Conservation (phyloP, 345 rosid species). For the Sonneratia alba region DNA sequence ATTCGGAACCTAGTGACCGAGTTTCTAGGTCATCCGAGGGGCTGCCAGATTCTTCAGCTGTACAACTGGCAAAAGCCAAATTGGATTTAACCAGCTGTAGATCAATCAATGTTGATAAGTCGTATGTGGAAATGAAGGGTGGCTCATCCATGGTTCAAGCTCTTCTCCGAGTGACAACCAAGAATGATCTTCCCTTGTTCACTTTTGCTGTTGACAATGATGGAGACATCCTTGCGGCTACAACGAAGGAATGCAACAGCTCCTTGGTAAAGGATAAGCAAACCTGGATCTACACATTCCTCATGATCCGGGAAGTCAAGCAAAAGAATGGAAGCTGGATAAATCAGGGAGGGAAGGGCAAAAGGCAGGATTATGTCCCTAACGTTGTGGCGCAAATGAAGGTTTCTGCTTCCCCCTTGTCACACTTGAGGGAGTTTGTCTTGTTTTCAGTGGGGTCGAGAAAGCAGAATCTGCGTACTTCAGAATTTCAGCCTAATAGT, state of each 20-base stretch:
- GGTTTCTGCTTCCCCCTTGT: too few species aligned
- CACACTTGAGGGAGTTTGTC: too few species aligned
- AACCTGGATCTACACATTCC: constrained; percentile 63
- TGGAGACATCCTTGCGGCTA: constrained; percentile 66
- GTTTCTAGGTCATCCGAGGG: constrained; percentile 21
- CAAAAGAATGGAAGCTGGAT: constrained; percentile 76
- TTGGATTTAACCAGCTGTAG: constrained; percentile 24
- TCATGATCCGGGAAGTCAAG: constrained; percentile 56
- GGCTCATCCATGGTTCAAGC: constrained; percentile 54
- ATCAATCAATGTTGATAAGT: constrained; percentile 24
- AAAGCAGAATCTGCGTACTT: constrained; percentile 20
- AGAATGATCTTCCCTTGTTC: constrained; percentile 76
- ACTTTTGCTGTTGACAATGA: constrained; percentile 81
- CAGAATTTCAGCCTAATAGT: constrained; percentile 44
- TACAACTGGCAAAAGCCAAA: constrained; percentile 25
- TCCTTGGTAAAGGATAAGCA: constrained; percentile 38
- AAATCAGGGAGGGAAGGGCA: constrained; percentile 51
- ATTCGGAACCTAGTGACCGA: constrained; percentile 23
- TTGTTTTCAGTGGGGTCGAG: too few species aligned
- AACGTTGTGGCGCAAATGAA: constrained; percentile 49
- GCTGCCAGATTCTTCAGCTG: constrained; percentile 23
- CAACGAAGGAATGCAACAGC: constrained; percentile 25
- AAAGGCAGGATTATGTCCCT: constrained; percentile 51
- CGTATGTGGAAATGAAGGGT: constrained; percentile 33
- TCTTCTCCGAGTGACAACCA: constrained; percentile 64